Evolutionary conservation across 2,329 filamentous ascomycete species (phyloP).

Genomic region (Verticillium klebahnii): DNA sequence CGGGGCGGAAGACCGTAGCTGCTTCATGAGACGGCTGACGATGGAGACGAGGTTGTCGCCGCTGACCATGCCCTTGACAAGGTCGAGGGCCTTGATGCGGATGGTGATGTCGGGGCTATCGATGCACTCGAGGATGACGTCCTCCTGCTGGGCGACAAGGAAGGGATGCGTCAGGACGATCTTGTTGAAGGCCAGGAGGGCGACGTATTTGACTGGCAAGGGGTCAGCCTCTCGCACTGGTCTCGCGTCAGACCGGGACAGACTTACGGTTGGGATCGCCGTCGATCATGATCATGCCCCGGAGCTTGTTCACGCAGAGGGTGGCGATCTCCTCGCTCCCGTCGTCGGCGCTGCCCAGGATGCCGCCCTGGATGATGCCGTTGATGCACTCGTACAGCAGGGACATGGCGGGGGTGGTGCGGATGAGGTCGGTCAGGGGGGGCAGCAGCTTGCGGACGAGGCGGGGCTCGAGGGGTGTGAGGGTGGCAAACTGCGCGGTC

Average conservation of each 20-base stretch:
- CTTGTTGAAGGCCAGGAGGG: constrained; percentile 89
- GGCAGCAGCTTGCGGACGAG: constrained; percentile 87
- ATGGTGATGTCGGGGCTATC: constrained; percentile 96
- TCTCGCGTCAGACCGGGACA: neutral
- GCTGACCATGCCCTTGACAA: constrained; percentile 92
- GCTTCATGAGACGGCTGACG: constrained; percentile 80
- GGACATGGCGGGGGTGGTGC: constrained; percentile 96
- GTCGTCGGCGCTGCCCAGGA: constrained; percentile 77
- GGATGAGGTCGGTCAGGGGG: constrained; percentile 86
- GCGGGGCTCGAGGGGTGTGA: constrained; percentile 88
- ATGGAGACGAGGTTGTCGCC: constrained; percentile 79
- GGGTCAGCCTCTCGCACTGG: neutral
- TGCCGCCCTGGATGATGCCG: constrained; percentile 94
- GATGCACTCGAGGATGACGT: constrained; percentile 94
- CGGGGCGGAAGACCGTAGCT: constrained; percentile 66
- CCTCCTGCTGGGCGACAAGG: constrained; percentile 86
- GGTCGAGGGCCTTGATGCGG: constrained; percentile 82
- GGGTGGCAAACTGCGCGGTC: constrained; percentile 71
- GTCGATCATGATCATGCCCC: constrained; percentile 90
- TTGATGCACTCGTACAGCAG: constrained; percentile 97
- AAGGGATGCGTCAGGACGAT: constrained; percentile 86
- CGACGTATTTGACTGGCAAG: constrained; percentile 86
- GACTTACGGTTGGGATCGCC: constrained; percentile 85
- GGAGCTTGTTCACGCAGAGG: constrained; percentile 85
- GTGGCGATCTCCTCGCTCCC: constrained; percentile 89